phyloP scores from a whole-genome alignment of 306 rosid species.

The Sesbania bispinosa region DNA sequence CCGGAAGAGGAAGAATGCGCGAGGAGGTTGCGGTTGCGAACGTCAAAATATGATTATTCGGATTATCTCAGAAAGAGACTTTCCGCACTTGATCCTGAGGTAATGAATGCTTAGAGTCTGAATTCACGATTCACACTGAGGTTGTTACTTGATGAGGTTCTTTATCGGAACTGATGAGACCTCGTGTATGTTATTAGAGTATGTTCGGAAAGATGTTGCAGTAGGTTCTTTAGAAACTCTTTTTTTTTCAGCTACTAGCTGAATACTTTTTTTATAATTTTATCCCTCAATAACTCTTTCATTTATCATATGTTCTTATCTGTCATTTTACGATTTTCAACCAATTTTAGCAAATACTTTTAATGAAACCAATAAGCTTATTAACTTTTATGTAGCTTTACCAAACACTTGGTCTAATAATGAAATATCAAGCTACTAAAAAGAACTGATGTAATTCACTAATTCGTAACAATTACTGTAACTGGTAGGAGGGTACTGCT shows the following conservation, averaged over 20 bases:
- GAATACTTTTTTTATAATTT: too few relatives aligned
- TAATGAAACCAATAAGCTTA: too few relatives aligned
- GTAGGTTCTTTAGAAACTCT: too few relatives aligned
- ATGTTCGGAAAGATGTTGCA: too few relatives aligned
- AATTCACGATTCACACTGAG: background rate
- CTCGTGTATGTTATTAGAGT: background rate
- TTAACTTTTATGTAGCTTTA: too few relatives aligned
- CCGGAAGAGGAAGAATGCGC: conserved; percentile 38
- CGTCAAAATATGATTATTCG: conserved; percentile 28
- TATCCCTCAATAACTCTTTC: too few relatives aligned
- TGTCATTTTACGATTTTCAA: too few relatives aligned
- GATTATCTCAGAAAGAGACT: conserved; percentile 58
- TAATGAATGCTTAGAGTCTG: conserved; percentile 19
- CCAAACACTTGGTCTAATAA: too few relatives aligned
- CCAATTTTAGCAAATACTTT: too few relatives aligned
- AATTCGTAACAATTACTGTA: background rate
- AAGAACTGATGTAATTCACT: background rate
- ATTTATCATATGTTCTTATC: too few relatives aligned
- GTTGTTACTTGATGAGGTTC: background rate
- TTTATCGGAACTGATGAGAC: background rate
- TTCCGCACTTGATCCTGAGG: conserved; percentile 81
- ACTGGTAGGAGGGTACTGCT: background rate
- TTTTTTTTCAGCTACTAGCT: too few relatives aligned
- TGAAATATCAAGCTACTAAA: conserved; percentile 3
- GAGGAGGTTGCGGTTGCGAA: conserved; percentile 23